These are phyloP conservation scores for Metschnikowia orientalis DNA, from an alignment of 805 yeast genomes.

Conservation along the genomic window DNA sequence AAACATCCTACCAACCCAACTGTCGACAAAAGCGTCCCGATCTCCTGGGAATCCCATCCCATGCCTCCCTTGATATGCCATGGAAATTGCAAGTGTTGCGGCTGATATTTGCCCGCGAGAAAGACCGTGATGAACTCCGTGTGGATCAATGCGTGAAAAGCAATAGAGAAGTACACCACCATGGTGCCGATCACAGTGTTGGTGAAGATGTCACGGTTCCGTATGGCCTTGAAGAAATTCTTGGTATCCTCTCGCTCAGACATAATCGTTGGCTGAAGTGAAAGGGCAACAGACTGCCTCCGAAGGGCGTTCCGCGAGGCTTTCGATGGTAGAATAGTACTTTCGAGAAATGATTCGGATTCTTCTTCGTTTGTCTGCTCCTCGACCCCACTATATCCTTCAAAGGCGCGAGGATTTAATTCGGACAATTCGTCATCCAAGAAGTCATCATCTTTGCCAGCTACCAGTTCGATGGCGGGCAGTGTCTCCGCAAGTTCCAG, in stretches of 20 bases:
- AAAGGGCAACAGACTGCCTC: slow-evolving; percentile 16
- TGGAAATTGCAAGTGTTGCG: slow-evolving; percentile 40
- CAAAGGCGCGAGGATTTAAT: too few species aligned
- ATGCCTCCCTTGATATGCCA: slow-evolving; percentile 49
- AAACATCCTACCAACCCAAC: slow-evolving; percentile 53
- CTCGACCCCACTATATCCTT: too few species aligned
- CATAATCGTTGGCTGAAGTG: slow-evolving; percentile 16
- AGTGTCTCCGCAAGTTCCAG: too few species aligned
- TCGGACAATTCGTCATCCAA: too few species aligned
- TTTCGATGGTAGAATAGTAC: slow-evolving; percentile 7
- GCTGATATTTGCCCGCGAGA: slow-evolving; percentile 34
- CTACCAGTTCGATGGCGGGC: too few species aligned
- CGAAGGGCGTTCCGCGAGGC: slow-evolving; percentile 16
- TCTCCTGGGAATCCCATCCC: slow-evolving; percentile 42
- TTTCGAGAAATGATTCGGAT: neutral
- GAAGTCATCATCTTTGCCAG: too few species aligned
- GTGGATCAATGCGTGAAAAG: slow-evolving; percentile 47
- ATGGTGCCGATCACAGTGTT: slow-evolving; percentile 29
- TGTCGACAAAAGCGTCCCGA: slow-evolving; percentile 48
- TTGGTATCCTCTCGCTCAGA: slow-evolving; percentile 11
- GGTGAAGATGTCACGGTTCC: slow-evolving; percentile 24
- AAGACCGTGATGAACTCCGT: slow-evolving; percentile 55
- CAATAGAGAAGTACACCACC: slow-evolving; percentile 36
- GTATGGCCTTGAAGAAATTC: slow-evolving; percentile 16
- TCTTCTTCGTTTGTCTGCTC: neutral